Base-by-base conservation (phyloP, 768 basidiomycete species). In the Tylopilus sp. region DNA sequence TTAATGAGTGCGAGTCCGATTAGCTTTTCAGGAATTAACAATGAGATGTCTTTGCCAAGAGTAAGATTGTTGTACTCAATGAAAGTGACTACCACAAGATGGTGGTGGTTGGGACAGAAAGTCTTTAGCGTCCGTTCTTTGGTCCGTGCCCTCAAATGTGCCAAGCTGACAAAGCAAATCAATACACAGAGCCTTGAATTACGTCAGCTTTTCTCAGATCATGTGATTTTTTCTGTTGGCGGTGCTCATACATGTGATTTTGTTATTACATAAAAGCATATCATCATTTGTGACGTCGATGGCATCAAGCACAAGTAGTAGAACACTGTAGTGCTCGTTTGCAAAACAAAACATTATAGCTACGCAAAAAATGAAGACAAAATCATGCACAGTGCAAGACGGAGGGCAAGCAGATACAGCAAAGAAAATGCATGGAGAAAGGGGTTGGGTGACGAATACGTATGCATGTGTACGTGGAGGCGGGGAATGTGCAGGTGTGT, bases 1-100 rank as follows among this genome's bases (percentile, higher is more conserved):
- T 48, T 55, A 66, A 68, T 38, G 66, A 68, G 57, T 57, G 61
- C 61, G 56, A 52, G 52, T 47, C 54, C 38, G 47, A 44, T 42
- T 58, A 17, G 53, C n/a, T 56, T 65, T 57, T 62, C 65, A 55
- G 41, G 40, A 11, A 30, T 47, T 51, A 50, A 58, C 21, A 55
- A 52, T 40, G 11, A 3, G 3, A 48, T 44, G 42, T 36, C 26
- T 36, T 41, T 48, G 36, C 52, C n/a, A 55, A 47, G 44, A 51
- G 25, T 57, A 46, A 36, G 44, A 50, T 52, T 55, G 55, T 42
- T 48, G 7, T 35, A 44, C 48, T 51, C 55, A 51, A 56, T 20
- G 52, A 53, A 40, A 40, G 57, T 38, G 48, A 50, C 57, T 31
- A 56, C 57, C 57, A 61, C 63, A 18, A 30, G 35, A 47, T 51